Base-by-base conservation (phyloP, 2,329 filamentous ascomycete genomes). In the Dothideomycetidae sp. region DNA sequence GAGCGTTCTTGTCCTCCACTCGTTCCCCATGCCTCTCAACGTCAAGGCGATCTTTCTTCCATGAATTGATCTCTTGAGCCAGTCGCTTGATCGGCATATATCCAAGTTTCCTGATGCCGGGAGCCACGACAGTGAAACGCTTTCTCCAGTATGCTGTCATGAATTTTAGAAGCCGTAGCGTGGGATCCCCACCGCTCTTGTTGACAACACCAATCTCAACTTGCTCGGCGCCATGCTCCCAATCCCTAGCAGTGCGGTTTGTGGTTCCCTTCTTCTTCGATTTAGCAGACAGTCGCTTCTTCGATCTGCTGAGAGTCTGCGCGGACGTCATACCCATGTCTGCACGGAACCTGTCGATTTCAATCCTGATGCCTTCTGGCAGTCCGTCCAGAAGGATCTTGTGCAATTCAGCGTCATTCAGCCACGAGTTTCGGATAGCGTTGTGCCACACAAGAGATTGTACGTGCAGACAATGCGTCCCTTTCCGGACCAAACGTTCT, bases 361-460 rank as follows among this genome's bases (percentile, higher is more conserved):
- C 81, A 10, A 75, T 73, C 60, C 73, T 78, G 3, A 88, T 63
- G 4, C 71, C 70, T 0, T 72, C 65, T 0, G 81, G 70, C 5
- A 93, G 50, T 40, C 83, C 77, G n/a, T 75, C 73, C 3, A 90
- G 66, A 53, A 94, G 66, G 11, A 76, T 79, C 9, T 75, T 73
- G 44, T 90, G 82, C 0, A 92, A 67, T 44, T 81, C 72, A 3
- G 68, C 56, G 49, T 96, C 81, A 47, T 82, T 82, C 13, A 85
- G 61, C 78, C 88, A 96, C 0, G 73, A 67, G 54, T 96, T 94
- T 29, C 82, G 74, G 10, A 90, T 59, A 0, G 82, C 73, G 52
- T 96, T 96, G 54, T 96, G 86, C 68, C 80, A 94, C 42, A 98
- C 69, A 11, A 98, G 63, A 36, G 76, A 73, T 53, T 92, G 77